Conservation (phyloP, 176 grass and related monocot species). For the Triticum urartu region DNA sequence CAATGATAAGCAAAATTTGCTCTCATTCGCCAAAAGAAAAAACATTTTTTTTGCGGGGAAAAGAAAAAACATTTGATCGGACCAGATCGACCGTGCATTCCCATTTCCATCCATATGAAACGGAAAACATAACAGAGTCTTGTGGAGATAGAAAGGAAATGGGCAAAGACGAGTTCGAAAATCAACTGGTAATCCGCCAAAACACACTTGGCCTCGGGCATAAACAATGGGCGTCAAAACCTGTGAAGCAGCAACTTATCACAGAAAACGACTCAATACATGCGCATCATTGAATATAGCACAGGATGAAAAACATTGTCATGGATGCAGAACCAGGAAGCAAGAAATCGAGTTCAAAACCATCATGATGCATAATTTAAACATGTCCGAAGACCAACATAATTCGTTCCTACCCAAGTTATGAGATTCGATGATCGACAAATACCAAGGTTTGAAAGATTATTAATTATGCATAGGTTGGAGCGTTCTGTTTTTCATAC, state of each 20-base stretch:
- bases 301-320: background rate
- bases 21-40: no score
- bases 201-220: background rate
- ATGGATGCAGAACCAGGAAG: background rate
- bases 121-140: background rate
- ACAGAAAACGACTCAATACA: background rate
- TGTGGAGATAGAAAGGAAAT: background rate
- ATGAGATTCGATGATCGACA: background rate
- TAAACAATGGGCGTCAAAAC: background rate
- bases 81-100: no score
- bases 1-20: no score
- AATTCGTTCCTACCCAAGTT: background rate
- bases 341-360: no score
- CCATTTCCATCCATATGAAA: background rate
- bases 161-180: no score
- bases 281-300: background rate
- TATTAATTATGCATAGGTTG: background rate
- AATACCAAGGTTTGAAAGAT: background rate
- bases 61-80: no score
- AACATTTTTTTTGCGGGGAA: no score
- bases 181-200: background rate
- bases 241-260: no score
- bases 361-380: background rate
- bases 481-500: no score
- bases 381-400: no score